Base-by-base conservation (phyloP, 2,329 filamentous ascomycete genomes). In the Ceratocystis papillata region DNA sequence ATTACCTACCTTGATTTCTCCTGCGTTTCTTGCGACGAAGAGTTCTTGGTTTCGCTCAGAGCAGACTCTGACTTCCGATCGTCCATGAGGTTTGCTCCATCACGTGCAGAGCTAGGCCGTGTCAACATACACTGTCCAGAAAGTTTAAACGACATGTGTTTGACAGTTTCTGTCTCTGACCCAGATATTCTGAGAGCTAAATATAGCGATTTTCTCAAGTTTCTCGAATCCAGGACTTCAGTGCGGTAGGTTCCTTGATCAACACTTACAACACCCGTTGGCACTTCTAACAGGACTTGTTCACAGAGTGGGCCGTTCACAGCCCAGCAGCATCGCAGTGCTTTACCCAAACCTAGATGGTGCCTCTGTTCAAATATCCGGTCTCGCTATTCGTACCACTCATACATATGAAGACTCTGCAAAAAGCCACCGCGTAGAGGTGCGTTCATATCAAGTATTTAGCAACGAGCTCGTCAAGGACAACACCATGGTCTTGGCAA, bases 1-100 rank as follows among this genome's bases (percentile, higher is more conserved):
- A 66, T 37, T 17, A 66, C 60, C 3, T 66, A 57, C 44, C 41
- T 63, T 37, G 65, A 66, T 22, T 66, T 66, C 46, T 66, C 65
- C 15, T 66, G 65, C 37, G 22, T 30, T 48, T 62, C 46, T 28
- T 44, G 44, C 3, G 60, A 41, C 3, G 60, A 62, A 8, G 33
- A 55, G 25, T 59, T 66, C 37, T 48, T 66, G 22, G 48, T 66
- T 17, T 63, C 65, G 41, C 59, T 62, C 33, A 41, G 61, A 20
- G 65, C 53, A 10, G 41, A 55, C 44, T 44, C 25, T 2, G 12
- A 28, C 25, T 28, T 53, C 20, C 46, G 50, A 4, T 57, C 50
- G 30, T 41, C 25, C 1, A 17, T 66, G 15, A 45, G 48, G 17
- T 62, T 62, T 57, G 65, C 22, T 15, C 60, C 60, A 10, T 48